Conservation (phyloP, 768 basidiomycete genomes). For the Polyporus arcularius region DNA sequence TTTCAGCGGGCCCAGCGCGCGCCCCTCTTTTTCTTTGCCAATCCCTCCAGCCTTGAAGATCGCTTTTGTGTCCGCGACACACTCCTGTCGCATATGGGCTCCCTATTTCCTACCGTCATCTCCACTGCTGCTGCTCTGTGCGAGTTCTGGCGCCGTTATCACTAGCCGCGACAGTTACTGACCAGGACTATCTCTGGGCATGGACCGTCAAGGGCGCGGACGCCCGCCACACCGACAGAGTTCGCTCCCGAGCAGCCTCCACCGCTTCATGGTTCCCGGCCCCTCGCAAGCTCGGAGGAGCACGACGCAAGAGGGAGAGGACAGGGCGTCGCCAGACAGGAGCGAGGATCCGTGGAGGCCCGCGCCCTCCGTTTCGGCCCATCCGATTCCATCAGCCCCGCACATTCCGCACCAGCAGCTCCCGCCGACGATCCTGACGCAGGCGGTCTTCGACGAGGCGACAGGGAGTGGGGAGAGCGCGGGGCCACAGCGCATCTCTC, state of each 20-base stretch:
- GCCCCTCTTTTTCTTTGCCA: slow-evolving; percentile 8
- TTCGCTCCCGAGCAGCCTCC: slow-evolving; percentile 18
- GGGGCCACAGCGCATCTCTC: slow-evolving; percentile 1
- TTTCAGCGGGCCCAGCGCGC: slow-evolving; percentile 14
- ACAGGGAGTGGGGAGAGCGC: background rate
- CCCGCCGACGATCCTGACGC: slow-evolving; percentile 7
- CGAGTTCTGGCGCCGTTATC: slow-evolving; percentile 7
- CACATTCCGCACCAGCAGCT: slow-evolving; percentile 1
- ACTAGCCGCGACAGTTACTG: slow-evolving; percentile 7
- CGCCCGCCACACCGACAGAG: slow-evolving; percentile 16
- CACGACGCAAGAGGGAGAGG: background rate
- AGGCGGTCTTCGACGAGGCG: background rate
- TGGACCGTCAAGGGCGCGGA: slow-evolving; percentile 18
- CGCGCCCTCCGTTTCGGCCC: background rate
- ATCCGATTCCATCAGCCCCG: slow-evolving; percentile 4
- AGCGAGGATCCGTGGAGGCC: background rate
- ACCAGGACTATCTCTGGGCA: slow-evolving; percentile 4
- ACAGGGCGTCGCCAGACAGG: background rate
- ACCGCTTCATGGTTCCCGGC: slow-evolving; percentile 12
- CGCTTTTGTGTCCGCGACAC: slow-evolving; percentile 2
- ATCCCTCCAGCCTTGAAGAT: slow-evolving; percentile 4
- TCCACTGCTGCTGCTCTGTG: slow-evolving; percentile 11
- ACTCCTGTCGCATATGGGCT: slow-evolving; percentile 18
- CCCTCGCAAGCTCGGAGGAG: slow-evolving; percentile 8
- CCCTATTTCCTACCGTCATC: slow-evolving; percentile 11